Evolutionary conservation across 129 eudicot species (phyloP).

Genomic region (Glebionis coronaria): DNA sequence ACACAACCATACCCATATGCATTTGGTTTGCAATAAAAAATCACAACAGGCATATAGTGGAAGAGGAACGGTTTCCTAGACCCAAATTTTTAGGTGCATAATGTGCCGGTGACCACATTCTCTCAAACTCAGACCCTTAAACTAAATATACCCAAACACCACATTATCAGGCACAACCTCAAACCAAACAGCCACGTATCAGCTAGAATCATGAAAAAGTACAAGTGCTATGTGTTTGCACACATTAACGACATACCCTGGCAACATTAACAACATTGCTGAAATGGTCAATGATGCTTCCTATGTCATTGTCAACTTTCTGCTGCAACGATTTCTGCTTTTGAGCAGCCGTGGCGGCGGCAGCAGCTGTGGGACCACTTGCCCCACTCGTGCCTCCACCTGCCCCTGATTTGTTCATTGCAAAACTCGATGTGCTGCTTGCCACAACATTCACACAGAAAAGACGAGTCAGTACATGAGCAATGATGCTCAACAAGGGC

Average conservation of each 20-base stretch:
- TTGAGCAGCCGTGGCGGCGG: too few species aligned
- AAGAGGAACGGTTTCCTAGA: too few species aligned
- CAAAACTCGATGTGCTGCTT: neutral
- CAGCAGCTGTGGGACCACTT: constrained; percentile 23
- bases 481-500: neutral
- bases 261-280: constrained; percentile 72
- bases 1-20: too few species aligned
- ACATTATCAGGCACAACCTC: neutral
- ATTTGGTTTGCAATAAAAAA: too few species aligned
- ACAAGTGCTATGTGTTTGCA: too few species aligned
- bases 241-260: constrained; percentile 38
- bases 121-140: neutral
- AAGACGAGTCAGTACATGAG: neutral
- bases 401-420: constrained; percentile 73
- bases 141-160: neutral
- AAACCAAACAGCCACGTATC: neutral
- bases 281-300: constrained; percentile 81
- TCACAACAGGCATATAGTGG: too few species aligned
- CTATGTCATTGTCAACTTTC: constrained; percentile 40
- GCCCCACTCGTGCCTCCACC: constrained; percentile 54
- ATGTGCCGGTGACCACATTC: too few species aligned
- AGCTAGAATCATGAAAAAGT: too few species aligned
- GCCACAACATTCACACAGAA: neutral
- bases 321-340: too few species aligned
- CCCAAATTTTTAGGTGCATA: too few species aligned